Percentiles rank a stretch among this genome's conserved stretches.
Evolutionary conservation across 2,329 filamentous ascomycete species (phyloP).

Genomic region (Sclerotinia borealis): DNA sequence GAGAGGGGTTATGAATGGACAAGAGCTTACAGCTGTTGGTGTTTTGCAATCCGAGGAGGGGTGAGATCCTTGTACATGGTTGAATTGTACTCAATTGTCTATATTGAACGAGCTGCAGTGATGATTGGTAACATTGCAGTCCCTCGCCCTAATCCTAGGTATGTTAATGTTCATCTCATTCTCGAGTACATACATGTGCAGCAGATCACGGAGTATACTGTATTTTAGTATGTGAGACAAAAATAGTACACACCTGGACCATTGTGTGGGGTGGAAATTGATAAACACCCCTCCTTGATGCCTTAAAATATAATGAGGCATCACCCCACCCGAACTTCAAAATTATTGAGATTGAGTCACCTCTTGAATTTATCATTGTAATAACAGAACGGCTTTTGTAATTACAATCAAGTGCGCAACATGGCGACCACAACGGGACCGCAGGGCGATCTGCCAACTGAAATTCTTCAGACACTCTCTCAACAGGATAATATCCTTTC

Average conservation of each 20-base stretch:
- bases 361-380: background rate
- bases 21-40: background rate
- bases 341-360: conserved; percentile 13
- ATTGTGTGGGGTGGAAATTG: background rate
- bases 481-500: conserved; percentile 61
- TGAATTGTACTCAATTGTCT: background rate
- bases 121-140: background rate
- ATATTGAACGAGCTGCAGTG: background rate
- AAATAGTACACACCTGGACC: too few species aligned
- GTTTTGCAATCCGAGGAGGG: background rate
- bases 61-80: background rate
- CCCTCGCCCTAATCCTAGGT: background rate
- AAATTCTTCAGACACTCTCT: conserved; percentile 61
- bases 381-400: background rate
- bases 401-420: background rate
- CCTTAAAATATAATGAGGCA: background rate
- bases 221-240: background rate
- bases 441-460: conserved; percentile 51
- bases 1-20: background rate
- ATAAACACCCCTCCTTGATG: background rate
- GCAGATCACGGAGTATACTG: background rate
- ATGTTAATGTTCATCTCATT: background rate
- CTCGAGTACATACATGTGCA: too few species aligned
- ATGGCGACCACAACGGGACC: conserved; percentile 41
- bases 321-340: conserved; percentile 8